Conservation (phyloP, 495 filamentous ascomycete species). For the Pseudotulostoma volvatum region DNA sequence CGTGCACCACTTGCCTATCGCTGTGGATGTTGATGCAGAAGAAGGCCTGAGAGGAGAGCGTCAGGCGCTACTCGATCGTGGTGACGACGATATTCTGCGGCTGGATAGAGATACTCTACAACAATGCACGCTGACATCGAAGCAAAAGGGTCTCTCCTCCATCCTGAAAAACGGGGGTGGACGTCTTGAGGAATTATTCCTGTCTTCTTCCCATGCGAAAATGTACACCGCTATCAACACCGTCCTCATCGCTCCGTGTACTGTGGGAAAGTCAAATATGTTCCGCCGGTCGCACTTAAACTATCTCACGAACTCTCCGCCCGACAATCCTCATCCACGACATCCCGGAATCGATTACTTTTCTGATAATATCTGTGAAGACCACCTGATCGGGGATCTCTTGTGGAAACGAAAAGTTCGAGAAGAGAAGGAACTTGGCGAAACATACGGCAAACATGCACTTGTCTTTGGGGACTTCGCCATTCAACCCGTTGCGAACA, state of each 20-base stretch:
- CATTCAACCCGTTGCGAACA: conserved; percentile 72
- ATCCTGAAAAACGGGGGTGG: conserved; percentile 41
- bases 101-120: not conserved
- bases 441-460: conserved; percentile 56
- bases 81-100: not conserved
- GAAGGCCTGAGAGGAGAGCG: conserved; percentile 20
- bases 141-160: not conserved
- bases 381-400: conserved; percentile 86
- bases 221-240: conserved; percentile 98
- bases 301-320: conserved; percentile 45
- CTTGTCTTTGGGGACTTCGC: conserved; percentile 73
- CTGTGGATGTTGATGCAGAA: conserved; percentile 48
- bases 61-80: conserved; percentile 21
- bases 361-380: conserved; percentile 91
- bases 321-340: conserved; percentile 16
- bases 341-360: conserved; percentile 75
- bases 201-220: conserved; percentile 87
- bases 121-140: conserved; percentile 6
- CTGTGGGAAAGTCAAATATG: conserved; percentile 96
- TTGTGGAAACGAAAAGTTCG: conserved; percentile 50
- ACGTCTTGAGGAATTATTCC: conserved; percentile 81
- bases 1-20: conserved; percentile 84
- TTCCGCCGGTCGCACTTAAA: conserved; percentile 86
- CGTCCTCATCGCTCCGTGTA: conserved; percentile 76
- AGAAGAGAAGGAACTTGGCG: conserved; percentile 26